These are phyloP conservation scores for Cicer judaicum DNA, from an alignment of 306 rosid genomes.

Conservation along the genomic window DNA sequence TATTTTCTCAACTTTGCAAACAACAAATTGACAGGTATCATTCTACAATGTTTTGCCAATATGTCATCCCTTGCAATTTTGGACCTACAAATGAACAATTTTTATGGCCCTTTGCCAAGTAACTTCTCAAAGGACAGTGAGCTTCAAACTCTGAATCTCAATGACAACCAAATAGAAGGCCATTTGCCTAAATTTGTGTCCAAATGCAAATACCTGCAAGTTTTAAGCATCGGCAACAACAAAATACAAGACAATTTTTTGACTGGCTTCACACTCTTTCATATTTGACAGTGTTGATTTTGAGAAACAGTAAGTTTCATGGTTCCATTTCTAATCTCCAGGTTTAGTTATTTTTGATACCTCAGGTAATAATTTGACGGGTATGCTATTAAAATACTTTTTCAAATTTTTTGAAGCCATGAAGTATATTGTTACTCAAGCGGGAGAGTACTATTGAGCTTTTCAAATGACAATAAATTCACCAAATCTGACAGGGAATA, in stretches of 20 bases:
- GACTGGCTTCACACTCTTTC: conserved; percentile 44
- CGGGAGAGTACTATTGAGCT: no score
- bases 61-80: not conserved
- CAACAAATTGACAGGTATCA: conserved; percentile 10
- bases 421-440: no score
- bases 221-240: conserved; percentile 50
- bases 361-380: conserved; percentile 38
- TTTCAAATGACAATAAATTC: no score
- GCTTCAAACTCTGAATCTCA: not conserved
- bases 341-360: conserved; percentile 45
- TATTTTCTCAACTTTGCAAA: not conserved
- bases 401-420: no score
- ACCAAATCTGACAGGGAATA: no score
- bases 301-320: conserved; percentile 45
- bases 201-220: not conserved
- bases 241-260: conserved; percentile 43
- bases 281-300: conserved; percentile 37
- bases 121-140: fast-evolving
- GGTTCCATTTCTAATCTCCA: conserved; percentile 33
- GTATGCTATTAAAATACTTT: not conserved
- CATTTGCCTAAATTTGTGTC: conserved; percentile 39
- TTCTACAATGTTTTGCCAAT: conserved; percentile 44
- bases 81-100: conserved; percentile 43
- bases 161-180: conserved; percentile 46
- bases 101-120: conserved; percentile 40